A percentile compares a stretch with the other conserved stretches of the same genome.
Conservation (phyloP, 1,284 basidiomycete genomes). For the Austropuccinia psidii region DNA sequence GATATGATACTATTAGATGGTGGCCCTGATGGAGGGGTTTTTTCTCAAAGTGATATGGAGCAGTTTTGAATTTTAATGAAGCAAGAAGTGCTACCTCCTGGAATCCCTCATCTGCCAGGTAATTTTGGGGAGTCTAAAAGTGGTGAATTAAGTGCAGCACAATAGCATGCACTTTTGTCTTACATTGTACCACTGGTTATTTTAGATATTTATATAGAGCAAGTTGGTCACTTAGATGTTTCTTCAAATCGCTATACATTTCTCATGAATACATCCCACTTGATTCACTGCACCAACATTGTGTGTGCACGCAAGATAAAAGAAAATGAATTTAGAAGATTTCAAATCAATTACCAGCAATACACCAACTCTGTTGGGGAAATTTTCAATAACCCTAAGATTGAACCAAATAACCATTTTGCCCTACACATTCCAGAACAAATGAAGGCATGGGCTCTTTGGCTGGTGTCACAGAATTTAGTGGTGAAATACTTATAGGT, state of each 20-base stretch:
- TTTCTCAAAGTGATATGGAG: background rate
- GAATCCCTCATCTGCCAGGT: background rate
- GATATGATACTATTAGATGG: background rate
- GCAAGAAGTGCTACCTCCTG: background rate
- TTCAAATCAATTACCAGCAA: background rate
- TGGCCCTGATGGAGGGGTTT: background rate
- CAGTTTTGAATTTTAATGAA: background rate
- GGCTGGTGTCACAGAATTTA: background rate
- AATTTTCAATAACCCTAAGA: background rate
- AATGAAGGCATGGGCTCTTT: slow-evolving; percentile 6
- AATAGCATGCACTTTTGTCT: background rate
- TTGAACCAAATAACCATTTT: slow-evolving; percentile 27
- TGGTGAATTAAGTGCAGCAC: background rate
- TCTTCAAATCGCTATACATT: slow-evolving; percentile 10
- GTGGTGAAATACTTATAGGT: slow-evolving; percentile 5
- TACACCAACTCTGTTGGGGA: background rate
- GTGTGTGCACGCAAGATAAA: background rate
- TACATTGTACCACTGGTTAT: background rate
- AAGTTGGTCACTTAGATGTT: background rate
- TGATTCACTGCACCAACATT: background rate
- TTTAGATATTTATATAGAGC: background rate
- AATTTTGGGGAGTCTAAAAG: background rate
- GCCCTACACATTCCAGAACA: slow-evolving; percentile 22
- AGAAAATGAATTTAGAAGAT: background rate
- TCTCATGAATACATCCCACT: background rate